phyloP scores from a whole-genome alignment of 2,329 filamentous ascomycete species.

The Ophiognomonia clavigignenti-juglandacearum region DNA sequence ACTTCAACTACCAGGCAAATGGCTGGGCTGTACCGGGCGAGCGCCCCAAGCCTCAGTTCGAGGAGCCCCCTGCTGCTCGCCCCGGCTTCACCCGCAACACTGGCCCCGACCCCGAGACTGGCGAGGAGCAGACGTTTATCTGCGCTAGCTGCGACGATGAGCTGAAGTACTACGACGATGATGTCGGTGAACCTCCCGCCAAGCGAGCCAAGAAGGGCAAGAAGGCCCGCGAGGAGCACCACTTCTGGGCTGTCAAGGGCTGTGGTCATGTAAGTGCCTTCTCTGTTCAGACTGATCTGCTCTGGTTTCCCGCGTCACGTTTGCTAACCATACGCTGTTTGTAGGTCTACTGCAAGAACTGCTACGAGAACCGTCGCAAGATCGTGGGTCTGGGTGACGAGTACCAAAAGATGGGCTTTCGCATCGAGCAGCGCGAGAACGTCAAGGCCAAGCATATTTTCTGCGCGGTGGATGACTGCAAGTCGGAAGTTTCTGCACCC shows the following conservation, averaged over 20 bases:
- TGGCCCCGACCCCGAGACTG: slow-evolving; percentile 42
- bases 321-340: slow-evolving; percentile 1
- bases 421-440: slow-evolving; percentile 19
- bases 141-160: slow-evolving; percentile 87
- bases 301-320: neutral
- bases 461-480: slow-evolving; percentile 55
- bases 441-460: slow-evolving; percentile 33
- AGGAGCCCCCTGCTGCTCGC: slow-evolving; percentile 58
- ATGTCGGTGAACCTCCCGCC: slow-evolving; percentile 22
- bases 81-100: slow-evolving; percentile 71
- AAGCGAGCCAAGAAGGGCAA: slow-evolving; percentile 41
- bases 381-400: slow-evolving; percentile 30
- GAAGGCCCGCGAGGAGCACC: slow-evolving; percentile 62
- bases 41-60: slow-evolving; percentile 45
- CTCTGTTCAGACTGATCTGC: neutral
- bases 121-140: slow-evolving; percentile 66
- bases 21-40: slow-evolving; percentile 26
- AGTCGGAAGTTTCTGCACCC: slow-evolving; percentile 48
- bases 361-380: slow-evolving; percentile 54
- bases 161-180: slow-evolving; percentile 59
- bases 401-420: slow-evolving; percentile 30
- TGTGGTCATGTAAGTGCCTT: slow-evolving; percentile 76
- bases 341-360: slow-evolving; percentile 59
- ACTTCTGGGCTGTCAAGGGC: slow-evolving; percentile 86
- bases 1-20: slow-evolving; percentile 29